A percentile compares a stretch with the other conserved stretches of the same genome.
phyloP scores from a whole-genome alignment of 768 basidiomycete genomes.

The Tephrocybe sp. region DNA sequence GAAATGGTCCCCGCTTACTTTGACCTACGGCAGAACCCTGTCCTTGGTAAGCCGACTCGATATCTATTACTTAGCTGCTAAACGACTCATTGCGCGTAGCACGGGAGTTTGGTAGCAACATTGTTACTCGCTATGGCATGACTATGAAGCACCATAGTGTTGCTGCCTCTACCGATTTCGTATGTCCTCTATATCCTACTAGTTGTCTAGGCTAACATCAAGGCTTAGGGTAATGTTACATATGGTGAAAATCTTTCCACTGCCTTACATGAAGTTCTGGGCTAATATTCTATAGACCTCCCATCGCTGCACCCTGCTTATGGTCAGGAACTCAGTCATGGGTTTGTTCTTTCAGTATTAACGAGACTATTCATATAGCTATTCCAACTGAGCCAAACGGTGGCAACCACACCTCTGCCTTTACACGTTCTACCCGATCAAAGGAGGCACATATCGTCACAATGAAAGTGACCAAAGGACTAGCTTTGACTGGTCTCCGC shows the following conservation, averaged over 20 bases:
- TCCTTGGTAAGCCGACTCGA: conserved; percentile 41
- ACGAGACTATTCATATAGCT: conserved; percentile 37
- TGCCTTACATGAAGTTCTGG: not conserved
- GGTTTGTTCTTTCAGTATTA: conserved; percentile 12
- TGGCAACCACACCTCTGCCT: conserved; percentile 74
- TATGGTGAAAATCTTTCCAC: conserved; percentile 43
- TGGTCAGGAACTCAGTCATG: conserved; percentile 33
- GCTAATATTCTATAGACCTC: conserved; percentile 38
- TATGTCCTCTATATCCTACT: conserved; percentile 33
- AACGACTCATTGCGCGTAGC: conserved; percentile 30
- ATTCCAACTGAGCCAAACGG: conserved; percentile 71
- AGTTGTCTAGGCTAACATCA: not conserved
- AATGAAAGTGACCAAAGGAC: conserved; percentile 53
- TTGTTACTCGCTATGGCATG: conserved; percentile 43
- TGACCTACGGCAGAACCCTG: conserved; percentile 58
- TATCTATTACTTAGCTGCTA: not conserved
- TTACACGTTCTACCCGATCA: conserved; percentile 57
- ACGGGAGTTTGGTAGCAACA: conserved; percentile 48
- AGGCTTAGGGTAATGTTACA: conserved; percentile 66
- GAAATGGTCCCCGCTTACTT: conserved; percentile 40
- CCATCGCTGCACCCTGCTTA: conserved; percentile 65
- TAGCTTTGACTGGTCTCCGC: conserved; percentile 61
- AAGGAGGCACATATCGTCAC: conserved; percentile 60
- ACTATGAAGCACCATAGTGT: conserved; percentile 25
- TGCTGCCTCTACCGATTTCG: conserved; percentile 77